phyloP scores from a whole-genome alignment of 2,329 filamentous ascomycete species.

The Calonectria leucothoes region DNA sequence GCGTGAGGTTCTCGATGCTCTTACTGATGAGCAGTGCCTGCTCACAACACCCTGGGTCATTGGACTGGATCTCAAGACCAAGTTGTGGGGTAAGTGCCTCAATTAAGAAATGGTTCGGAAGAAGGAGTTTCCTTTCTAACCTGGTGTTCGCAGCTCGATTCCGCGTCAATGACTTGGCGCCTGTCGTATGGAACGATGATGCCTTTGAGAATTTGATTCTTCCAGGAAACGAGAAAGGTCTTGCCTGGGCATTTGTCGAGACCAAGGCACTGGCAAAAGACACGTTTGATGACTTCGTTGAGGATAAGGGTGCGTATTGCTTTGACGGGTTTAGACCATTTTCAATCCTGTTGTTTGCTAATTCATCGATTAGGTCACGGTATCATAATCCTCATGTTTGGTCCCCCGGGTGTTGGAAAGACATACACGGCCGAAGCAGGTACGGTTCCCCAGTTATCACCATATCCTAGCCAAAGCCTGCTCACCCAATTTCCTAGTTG shows the following conservation, averaged over 20 bases:
- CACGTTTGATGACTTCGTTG: constrained; percentile 3
- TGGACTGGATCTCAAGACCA: not conserved
- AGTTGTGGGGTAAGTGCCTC: not conserved
- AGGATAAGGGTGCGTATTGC: not conserved
- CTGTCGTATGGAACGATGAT: not conserved
- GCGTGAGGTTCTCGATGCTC: not conserved
- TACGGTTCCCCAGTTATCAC: not conserved
- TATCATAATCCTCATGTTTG: constrained; percentile 43
- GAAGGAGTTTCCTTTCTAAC: not conserved
- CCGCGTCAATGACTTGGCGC: not conserved
- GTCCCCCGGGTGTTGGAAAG: constrained; percentile 43
- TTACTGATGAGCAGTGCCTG: constrained; percentile 2
- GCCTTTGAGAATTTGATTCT: not conserved
- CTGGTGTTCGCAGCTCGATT: not conserved
- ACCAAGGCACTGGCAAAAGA: not conserved
- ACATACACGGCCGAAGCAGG: constrained; percentile 39
- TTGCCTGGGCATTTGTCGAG: not conserved
- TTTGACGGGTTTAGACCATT: not conserved
- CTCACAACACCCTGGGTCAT: not conserved
- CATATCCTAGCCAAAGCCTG: no score
- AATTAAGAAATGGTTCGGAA: not conserved
- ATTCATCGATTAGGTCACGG: constrained; percentile 12
- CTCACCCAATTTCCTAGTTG: not conserved
- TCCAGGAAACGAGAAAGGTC: not conserved
- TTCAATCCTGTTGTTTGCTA: not conserved